Evolutionary conservation across 441 rosid species (phyloP), one percentile per base, ranked within the genome.

Genomic region (Isatis lusitanica): DNA sequence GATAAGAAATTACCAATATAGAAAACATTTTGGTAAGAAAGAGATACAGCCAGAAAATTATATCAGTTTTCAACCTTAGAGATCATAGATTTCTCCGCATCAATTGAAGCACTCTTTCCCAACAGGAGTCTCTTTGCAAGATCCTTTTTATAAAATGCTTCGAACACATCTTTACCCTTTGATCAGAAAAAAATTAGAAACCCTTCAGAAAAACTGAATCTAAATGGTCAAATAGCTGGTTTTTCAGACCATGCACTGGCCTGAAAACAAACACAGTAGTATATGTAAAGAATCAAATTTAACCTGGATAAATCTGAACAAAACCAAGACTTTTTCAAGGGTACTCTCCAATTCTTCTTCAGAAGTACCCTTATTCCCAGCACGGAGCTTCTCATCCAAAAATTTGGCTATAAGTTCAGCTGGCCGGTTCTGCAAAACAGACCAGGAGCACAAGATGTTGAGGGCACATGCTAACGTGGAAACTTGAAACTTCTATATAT

Each of bases 271-370:
- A 47, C 36, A 63, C 71, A 64, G 40, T 40, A 50, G 4, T 24
- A 40, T 16, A 74, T 64, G 47, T 36, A 24, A 35, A 17, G 46
- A 62, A 70, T 76, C 52, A 63, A 38, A 52, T 33, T n/a, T 44
- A 81, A 93, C 99, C 97, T 95, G 99, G 74, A 95, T 95, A 82
- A 95, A 95, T 87, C 99, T 87, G 85, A 95, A 95, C 60, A 95
- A 83, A 68, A 95, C 97, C 86, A 95, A 84, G 66, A 93, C 98
- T 86, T 88, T 93, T 76, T 95, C 99, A 73, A 95, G 98, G 35
- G 88, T 93, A 48, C 88, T 86, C 96, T 95, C 99, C 86, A 95
- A 83, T 82, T 95, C 99, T 87, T 95, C 99, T 86, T 95, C 98
- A 33, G 99, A 93, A 64, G 97, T 93, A 81, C 97, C 98, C 87